Conservation (phyloP, 2,329 filamentous ascomycete genomes). For the Teratosphaeria destructans region DNA sequence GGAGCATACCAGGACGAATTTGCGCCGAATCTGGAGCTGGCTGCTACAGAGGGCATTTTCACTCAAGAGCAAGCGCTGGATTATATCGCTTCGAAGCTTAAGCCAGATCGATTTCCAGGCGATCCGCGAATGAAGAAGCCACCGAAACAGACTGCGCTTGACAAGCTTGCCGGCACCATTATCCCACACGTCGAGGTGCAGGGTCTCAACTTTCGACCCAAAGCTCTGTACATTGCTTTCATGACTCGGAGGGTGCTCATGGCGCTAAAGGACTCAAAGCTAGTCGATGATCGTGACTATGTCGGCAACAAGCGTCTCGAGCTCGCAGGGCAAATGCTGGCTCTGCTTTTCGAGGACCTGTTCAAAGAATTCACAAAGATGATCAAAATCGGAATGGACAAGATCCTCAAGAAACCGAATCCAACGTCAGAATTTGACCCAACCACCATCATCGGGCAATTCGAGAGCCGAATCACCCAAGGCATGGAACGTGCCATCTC, state of each 20-base stretch:
- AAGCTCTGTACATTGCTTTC: slow-evolving; percentile 89
- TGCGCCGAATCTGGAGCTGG: slow-evolving; percentile 88
- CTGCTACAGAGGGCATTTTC: slow-evolving; percentile 69
- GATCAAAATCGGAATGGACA: slow-evolving; percentile 89
- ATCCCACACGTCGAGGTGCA: slow-evolving; percentile 90
- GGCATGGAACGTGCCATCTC: slow-evolving; percentile 95
- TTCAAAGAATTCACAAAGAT: slow-evolving; percentile 92
- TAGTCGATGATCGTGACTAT: slow-evolving; percentile 95
- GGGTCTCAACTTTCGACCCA: slow-evolving; percentile 90
- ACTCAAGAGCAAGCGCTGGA: slow-evolving; percentile 95
- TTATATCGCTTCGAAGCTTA: slow-evolving; percentile 76
- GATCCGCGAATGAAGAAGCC: slow-evolving; percentile 47
- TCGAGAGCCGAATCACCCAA: slow-evolving; percentile 77
- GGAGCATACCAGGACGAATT: slow-evolving; percentile 90
- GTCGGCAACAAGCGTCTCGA: slow-evolving; percentile 96
- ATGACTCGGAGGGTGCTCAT: slow-evolving; percentile 96
- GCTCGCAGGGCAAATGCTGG: slow-evolving; percentile 85
- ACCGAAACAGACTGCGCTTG: slow-evolving; percentile 81
- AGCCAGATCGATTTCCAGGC: slow-evolving; percentile 58
- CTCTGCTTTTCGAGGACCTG: slow-evolving; percentile 88
- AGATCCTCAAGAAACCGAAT: slow-evolving; percentile 87
- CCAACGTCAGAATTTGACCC: slow-evolving; percentile 82
- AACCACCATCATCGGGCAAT: slow-evolving; percentile 69
- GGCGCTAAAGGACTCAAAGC: slow-evolving; percentile 76
- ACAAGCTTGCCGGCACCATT: slow-evolving; percentile 83